Base-by-base conservation (phyloP, 2,329 filamentous ascomycete species). In the Chlorencoelia australis region DNA sequence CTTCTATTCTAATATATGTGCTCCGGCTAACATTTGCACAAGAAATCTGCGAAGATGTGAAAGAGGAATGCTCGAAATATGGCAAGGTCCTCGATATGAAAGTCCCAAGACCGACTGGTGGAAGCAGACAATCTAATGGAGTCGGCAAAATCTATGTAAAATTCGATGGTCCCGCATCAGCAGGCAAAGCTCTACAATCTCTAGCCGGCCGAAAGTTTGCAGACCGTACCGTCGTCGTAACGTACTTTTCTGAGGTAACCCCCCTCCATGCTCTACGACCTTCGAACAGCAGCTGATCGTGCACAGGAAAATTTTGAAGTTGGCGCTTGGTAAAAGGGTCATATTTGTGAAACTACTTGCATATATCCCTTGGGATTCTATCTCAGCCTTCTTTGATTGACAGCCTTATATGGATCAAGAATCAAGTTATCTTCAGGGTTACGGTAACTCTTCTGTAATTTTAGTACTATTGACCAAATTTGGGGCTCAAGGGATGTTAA, bases 131-230 rank as follows among this genome's bases (percentile, higher is more conserved):
- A 57, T 84, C 81, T 15, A 75, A 85, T 19, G 91, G 91, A 30
- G 87, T 98, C 15, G 91, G 91, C 57, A 98, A 96, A 70, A 96
- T 99, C 49, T 98, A 81, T 58, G 80, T 98, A 66, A 96, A 95
- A 59, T 98, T 86, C 55, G 84, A 91, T 46, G 74, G 69, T 3
- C 65, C 73, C 2, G 85, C 87, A 33, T 76, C 79, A 7, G 84
- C 89, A 14, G 80, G 82, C 44, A 88, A 84, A 54, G 93, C 91
- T 6, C 68, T 98, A 39, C 79, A 81, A 52, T 80, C 86, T n/a
- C 68, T 99, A 50, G 91, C 93, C 19, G 91, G 91, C 30, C 75
- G 93, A 47, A 95, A 96, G 59, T 99, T 98, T 58, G 84, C 88
- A 1, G 86, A 96, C 63, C 76, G 93, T 51, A 98, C 91, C 3